phyloP scores from a whole-genome alignment of 345 rosid species.

The Noccaea bulbosa region DNA sequence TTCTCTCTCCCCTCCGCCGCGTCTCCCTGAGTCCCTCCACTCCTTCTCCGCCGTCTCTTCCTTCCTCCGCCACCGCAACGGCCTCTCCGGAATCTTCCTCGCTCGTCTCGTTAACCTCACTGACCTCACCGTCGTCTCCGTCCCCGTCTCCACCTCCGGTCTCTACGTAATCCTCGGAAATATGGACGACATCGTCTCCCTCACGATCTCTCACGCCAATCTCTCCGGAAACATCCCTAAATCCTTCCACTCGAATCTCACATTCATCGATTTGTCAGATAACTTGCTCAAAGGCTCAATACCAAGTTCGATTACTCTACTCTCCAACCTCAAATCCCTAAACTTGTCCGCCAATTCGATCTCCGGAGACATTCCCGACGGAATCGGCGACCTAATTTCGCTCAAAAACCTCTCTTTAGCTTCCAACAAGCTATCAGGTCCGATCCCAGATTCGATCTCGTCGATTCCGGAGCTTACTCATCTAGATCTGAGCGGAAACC shows the following conservation, averaged over 20 bases:
- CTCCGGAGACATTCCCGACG: slow-evolving; percentile 67
- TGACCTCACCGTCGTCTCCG: slow-evolving; percentile 65
- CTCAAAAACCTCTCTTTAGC: slow-evolving; percentile 70
- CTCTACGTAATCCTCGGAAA: slow-evolving; percentile 79
- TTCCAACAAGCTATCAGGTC: slow-evolving; percentile 81
- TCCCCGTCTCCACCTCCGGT: slow-evolving; percentile 68
- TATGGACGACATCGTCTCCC: slow-evolving; percentile 58
- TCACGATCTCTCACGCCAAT: slow-evolving; percentile 70
- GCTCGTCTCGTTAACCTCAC: slow-evolving; percentile 77
- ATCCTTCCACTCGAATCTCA: slow-evolving; percentile 56
- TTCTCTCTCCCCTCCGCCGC: slow-evolving; percentile 50
- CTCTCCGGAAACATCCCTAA: slow-evolving; percentile 68
- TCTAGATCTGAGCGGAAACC: slow-evolving; percentile 87
- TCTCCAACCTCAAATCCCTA: slow-evolving; percentile 64
- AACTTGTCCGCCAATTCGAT: slow-evolving; percentile 68
- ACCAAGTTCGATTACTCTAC: slow-evolving; percentile 69
- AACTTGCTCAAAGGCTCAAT: slow-evolving; percentile 71
- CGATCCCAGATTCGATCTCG: slow-evolving; percentile 78
- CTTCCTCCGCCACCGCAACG: slow-evolving; percentile 64
- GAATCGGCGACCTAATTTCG: slow-evolving; percentile 68
- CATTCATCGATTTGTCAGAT: slow-evolving; percentile 78
- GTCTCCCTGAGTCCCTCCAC: slow-evolving; percentile 69
- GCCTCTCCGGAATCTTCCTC: slow-evolving; percentile 70
- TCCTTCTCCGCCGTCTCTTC: slow-evolving; percentile 64
- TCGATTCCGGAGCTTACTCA: slow-evolving; percentile 70